Evolutionary conservation across 345 rosid genomes (phyloP), one percentile per base, ranked within the genome.

Genomic region (Carallia pectinifolia): DNA sequence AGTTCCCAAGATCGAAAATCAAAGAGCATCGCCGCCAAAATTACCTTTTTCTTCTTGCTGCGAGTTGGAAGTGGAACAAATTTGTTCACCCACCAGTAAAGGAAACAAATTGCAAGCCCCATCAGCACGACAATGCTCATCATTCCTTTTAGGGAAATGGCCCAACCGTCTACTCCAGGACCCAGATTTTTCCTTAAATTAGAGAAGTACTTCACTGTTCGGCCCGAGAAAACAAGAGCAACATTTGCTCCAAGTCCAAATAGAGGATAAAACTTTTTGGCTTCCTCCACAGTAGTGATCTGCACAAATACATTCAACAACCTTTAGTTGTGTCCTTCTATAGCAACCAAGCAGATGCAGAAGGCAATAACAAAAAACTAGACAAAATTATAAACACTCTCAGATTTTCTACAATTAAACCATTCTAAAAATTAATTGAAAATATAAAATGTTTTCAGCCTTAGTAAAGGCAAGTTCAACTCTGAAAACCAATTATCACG

Each of bases 91-190:
- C 98, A 94, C 98, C 98, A 94, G 85, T 94, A 94, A 38, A 86
- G 80, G 75, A 81, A 81, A 81, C 97, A 94, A 33, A 94, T 94
- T 27, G 89, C 76, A 1, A 91, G 79, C 17, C 98, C 98, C 96
- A 91, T 85, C 71, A 84, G 64, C 4, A 94, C 97, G 58, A 94
- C 98, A 64, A 94, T 91, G 81, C 91, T 90, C 97, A 94, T 94
- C 98, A 94, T 94, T 16, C 78, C 98, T 80, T 88, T 91, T 72
- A 94, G 83, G 68, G 98, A 91, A 74, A 91, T 62, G 55, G 98
- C 97, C 98, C 98, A 94, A 50, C 98, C 98, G 83, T 94, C 98
- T 71, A 94, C 96, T 75, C 98, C 97, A 74, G 98, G 98, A 37
- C 96, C 98, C 85, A 94, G 82, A 76, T 70, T 84, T 70, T 85